These are phyloP conservation scores for Bacterosira constricta DNA, from an alignment of 108 stramenopile genomes.

Conservation along the genomic window DNA sequence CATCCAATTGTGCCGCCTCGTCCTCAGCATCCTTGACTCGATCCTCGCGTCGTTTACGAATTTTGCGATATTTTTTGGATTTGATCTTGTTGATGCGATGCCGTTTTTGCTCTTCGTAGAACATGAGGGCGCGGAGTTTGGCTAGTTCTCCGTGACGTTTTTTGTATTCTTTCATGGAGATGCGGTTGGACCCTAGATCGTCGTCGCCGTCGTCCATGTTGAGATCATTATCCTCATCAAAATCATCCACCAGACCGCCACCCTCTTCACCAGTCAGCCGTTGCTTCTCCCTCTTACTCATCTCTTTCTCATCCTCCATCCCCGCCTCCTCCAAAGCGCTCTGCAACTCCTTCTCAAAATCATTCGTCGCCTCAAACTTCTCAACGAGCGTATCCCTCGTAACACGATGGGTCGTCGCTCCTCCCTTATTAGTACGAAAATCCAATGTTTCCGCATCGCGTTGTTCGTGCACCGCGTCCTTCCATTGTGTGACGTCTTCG, in stretches of 20 bases:
- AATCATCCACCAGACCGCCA: not conserved
- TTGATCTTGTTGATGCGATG: slow-evolving; percentile 99
- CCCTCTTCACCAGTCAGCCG: slow-evolving; percentile 38
- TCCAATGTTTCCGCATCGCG: slow-evolving; percentile 93
- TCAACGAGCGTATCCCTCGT: slow-evolving; percentile 74
- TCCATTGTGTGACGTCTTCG: slow-evolving; percentile 85
- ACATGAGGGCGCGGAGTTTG: slow-evolving; percentile 96
- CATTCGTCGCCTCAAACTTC: slow-evolving; percentile 86
- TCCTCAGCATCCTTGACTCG: slow-evolving; percentile 76
- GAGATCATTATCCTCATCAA: slow-evolving; percentile 3
- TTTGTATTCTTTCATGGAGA: slow-evolving; percentile 90
- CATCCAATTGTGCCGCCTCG: slow-evolving; percentile 57
- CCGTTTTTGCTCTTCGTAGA: slow-evolving; percentile 98
- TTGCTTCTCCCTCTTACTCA: slow-evolving; percentile 67
- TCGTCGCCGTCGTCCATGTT: slow-evolving; percentile 46
- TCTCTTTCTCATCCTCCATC: slow-evolving; percentile 76
- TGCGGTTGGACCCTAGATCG: slow-evolving; percentile 83
- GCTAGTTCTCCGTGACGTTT: slow-evolving; percentile 94
- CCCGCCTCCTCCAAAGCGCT: slow-evolving; percentile 86
- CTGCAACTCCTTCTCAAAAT: slow-evolving; percentile 92
- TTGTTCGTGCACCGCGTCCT: slow-evolving; percentile 79
- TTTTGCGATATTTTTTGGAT: slow-evolving; percentile 95
- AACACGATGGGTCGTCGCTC: slow-evolving; percentile 25
- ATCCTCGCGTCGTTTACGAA: slow-evolving; percentile 89
- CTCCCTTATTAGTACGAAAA: slow-evolving; percentile 80